A percentile compares a stretch with the other conserved stretches of the same genome.
phyloP scores from a whole-genome alignment of 2,329 filamentous ascomycete genomes.

The Zymoseptoria ardabiliae region DNA sequence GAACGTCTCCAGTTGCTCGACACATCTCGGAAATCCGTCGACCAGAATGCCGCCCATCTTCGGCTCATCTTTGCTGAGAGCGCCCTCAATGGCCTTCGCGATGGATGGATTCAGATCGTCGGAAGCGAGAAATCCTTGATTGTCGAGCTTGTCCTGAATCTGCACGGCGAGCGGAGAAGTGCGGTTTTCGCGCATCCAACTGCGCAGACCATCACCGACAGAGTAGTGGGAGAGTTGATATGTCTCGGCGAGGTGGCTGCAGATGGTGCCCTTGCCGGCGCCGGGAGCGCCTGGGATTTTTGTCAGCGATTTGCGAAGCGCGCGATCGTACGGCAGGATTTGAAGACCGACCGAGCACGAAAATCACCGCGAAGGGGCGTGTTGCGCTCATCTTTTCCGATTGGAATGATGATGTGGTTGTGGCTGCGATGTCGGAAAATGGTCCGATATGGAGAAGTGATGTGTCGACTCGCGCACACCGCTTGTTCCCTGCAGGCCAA shows the following conservation, averaged over 20 bases:
- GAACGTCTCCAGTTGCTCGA: not conserved
- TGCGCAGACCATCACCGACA: slow-evolving; percentile 5
- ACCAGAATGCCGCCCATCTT: not conserved
- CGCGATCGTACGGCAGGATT: no score
- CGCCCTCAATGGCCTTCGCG: not conserved
- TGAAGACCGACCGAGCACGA: slow-evolving; percentile 1
- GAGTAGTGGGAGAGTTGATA: slow-evolving; percentile 2
- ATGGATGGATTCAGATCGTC: not conserved
- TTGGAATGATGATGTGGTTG: not conserved
- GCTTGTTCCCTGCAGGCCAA: not conserved
- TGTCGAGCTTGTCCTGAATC: not conserved
- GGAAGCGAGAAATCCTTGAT: not conserved
- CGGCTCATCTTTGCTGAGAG: not conserved
- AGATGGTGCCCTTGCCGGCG: slow-evolving; percentile 31
- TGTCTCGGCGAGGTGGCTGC: slow-evolving; percentile 3
- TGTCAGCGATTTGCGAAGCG: not conserved
- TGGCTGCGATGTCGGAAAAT: not conserved
- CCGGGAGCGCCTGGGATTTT: slow-evolving; percentile 23
- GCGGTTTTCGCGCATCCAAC: not conserved
- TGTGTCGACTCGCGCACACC: not conserved
- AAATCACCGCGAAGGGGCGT: not conserved
- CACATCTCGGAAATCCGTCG: slow-evolving; percentile 7
- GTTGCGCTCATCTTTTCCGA: not conserved
- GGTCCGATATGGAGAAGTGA: not conserved
- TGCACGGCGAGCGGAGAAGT: not conserved